Conservation (phyloP, 2,329 filamentous ascomycete species). For the Sarocladium strictum region DNA sequence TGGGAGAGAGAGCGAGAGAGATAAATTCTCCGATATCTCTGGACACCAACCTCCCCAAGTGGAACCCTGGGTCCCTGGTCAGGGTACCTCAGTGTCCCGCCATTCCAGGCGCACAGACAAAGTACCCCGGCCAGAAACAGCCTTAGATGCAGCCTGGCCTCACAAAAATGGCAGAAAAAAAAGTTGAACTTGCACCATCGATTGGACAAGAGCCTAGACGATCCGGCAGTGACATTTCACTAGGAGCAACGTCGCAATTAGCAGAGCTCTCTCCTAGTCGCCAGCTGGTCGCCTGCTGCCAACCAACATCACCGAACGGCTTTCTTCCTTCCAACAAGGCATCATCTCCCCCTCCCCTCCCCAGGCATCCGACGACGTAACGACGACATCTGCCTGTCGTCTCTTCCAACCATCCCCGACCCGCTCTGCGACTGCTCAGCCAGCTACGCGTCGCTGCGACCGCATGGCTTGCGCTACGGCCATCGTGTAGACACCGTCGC, state of each 20-base stretch:
- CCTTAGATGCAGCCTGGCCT: slow-evolving; percentile 5
- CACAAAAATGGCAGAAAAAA: slow-evolving; percentile 8
- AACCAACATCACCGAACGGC: slow-evolving; percentile 5
- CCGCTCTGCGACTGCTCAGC: neutral
- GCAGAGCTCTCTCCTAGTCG: neutral
- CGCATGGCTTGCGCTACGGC: slow-evolving; percentile 3
- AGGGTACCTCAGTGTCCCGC: slow-evolving; percentile 2
- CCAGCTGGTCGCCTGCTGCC: neutral
- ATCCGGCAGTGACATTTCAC: neutral
- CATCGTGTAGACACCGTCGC: slow-evolving; percentile 9
- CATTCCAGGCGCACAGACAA: neutral
- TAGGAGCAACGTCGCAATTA: neutral
- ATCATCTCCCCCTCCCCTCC: neutral
- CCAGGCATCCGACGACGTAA: neutral
- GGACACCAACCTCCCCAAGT: neutral
- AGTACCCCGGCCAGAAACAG: neutral
- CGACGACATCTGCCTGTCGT: neutral
- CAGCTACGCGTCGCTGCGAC: slow-evolving; percentile 5
- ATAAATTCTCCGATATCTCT: neutral
- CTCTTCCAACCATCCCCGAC: neutral
- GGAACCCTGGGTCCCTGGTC: neutral
- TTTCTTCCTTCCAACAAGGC: neutral
- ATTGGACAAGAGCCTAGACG: neutral
- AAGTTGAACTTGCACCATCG: neutral
- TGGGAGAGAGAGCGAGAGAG: too few species aligned